Evolutionary conservation across 306 rosid genomes (phyloP).

Genomic region (Malus asiatica): DNA sequence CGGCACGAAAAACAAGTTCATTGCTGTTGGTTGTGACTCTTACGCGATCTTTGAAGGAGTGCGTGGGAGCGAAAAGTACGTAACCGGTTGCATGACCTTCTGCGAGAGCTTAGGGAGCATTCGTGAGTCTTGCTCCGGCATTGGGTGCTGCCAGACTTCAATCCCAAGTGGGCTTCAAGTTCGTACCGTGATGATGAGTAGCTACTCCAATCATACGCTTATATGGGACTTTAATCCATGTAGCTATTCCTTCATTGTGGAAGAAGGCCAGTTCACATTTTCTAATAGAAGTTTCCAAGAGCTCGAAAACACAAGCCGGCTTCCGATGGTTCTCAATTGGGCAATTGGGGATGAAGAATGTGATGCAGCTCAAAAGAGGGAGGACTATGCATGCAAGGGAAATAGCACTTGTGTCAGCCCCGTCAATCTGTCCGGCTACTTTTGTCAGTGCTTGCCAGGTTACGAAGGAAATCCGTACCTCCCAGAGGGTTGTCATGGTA

Average conservation of each 20-base stretch:
- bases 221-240: not conserved
- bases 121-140: constrained; percentile 10
- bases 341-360: not conserved
- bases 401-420: not conserved
- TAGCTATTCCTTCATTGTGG: not conserved
- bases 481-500: not conserved
- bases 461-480: not conserved
- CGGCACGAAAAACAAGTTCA: constrained; percentile 11
- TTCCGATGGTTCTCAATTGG: not conserved
- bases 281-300: not conserved
- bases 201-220: not conserved
- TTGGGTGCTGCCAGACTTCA: constrained; percentile 11
- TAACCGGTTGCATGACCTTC: constrained; percentile 8
- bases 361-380: not conserved
- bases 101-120: not conserved
- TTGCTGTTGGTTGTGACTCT: constrained; percentile 15
- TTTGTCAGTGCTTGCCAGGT: not conserved
- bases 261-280: not conserved
- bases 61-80: not conserved
- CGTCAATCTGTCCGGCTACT: not conserved
- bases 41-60: not conserved
- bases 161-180: constrained; percentile 6
- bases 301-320: not conserved
- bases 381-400: not conserved
- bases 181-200: not conserved